Base-by-base conservation (phyloP, 78 protist species). In the Monocercomonoides exilis region DNA sequence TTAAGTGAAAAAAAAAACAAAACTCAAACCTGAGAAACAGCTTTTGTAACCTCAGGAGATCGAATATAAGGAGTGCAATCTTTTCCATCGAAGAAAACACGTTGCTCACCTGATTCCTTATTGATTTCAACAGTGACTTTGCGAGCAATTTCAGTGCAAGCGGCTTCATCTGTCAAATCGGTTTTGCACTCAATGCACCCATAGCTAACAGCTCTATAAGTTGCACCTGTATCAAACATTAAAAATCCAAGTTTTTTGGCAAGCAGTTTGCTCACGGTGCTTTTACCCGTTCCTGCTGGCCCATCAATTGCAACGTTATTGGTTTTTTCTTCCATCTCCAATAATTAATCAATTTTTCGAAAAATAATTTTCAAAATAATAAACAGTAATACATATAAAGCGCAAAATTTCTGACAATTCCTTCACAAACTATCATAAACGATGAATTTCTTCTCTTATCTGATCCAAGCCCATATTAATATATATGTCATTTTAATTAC, bases 241-340 rank as follows among this genome's bases (percentile, higher is more conserved):
- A 32, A 35, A 4, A 42, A 81, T 3, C 4, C 4, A 2, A 81
- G 85, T 3, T 21, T 35, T 2, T 81, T 42, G n/a, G 85, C 85
- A 6, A 81, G 85, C 43, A 32, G 34, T 2, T 41, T 41, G 43
- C 43, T 4, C 4, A 81, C 43, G 2, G 85, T 6, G 85, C 41
- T 81, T 42, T 81, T 81, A 4, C 85, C 85, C 5, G 85, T 44
- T 33, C 85, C 85, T n/a, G 85, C 85, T 38, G 85, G 85, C 3
- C 85, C 85, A 81, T 81, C 85, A 3, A 81, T 2, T 4, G 85
- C 4, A 38, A 81, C 85, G 42, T 41, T 42, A 3, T 41, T 32
- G 38, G 81, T 54, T 21, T 54, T 54, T n/a, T n/a, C n/a, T n/a
- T n/a, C n/a, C n/a, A n/a, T n/a, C n/a, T n/a, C n/a, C n/a, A n/a